Conservation (phyloP, 2,329 filamentous ascomycete species). For the Aspergillus versicolor region DNA sequence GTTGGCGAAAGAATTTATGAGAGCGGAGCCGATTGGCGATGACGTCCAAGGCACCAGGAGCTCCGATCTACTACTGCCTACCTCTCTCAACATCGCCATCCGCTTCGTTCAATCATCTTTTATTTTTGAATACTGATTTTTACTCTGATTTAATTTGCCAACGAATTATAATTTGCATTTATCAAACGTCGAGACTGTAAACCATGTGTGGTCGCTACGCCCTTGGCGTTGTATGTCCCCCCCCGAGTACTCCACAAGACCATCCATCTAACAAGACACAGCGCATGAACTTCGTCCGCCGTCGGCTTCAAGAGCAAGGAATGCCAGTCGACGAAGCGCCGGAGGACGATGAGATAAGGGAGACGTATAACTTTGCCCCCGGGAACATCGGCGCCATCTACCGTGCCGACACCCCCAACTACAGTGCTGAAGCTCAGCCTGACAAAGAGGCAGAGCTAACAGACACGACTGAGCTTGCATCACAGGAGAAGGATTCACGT, state of each 20-base stretch:
- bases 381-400: conserved; percentile 84
- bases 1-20: conserved; percentile 3
- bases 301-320: conserved; percentile 69
- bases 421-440: conserved; percentile 16
- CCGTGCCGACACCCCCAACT: conserved; percentile 68
- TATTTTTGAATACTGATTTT: not conserved
- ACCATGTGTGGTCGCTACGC: conserved; percentile 69
- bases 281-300: conserved; percentile 74
- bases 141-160: not conserved
- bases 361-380: conserved; percentile 91
- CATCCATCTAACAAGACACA: conserved; percentile 36
- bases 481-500: not conserved
- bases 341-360: conserved; percentile 67
- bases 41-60: conserved; percentile 8
- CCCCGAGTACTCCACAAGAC: not conserved
- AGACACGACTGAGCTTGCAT: not conserved
- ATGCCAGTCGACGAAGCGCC: conserved; percentile 73
- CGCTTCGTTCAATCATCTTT: not conserved
- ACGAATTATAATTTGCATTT: not conserved
- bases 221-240: conserved; percentile 56
- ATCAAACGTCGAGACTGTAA: not conserved
- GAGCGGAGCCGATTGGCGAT: conserved; percentile 7
- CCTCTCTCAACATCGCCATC: not conserved
- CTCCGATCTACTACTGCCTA: not conserved
- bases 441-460: not conserved